phyloP scores from a whole-genome alignment of 129 eudicot genomes.

The Escallonia rubra region DNA sequence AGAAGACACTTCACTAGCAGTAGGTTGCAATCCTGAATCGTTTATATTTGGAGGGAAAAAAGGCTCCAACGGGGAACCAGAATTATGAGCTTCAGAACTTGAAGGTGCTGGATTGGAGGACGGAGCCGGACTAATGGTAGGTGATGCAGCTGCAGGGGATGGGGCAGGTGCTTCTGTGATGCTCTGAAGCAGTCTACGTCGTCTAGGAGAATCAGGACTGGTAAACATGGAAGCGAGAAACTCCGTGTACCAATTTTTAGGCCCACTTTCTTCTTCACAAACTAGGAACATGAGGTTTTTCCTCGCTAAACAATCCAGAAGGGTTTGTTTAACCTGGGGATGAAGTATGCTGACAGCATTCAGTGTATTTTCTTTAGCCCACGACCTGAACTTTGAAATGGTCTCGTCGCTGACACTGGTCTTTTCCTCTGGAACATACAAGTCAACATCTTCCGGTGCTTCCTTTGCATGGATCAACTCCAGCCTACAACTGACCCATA shows the following conservation, averaged over 20 bases:
- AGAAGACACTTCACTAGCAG: constrained; percentile 1
- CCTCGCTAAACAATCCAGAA: constrained; percentile 53
- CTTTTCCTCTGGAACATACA: constrained; percentile 9
- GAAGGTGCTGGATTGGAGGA: constrained; percentile 25
- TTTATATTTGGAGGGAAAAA: constrained; percentile 20
- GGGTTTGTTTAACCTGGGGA: constrained; percentile 42
- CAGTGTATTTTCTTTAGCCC: constrained; percentile 14
- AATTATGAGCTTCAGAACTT: constrained; percentile 13
- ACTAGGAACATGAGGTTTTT: constrained; percentile 28
- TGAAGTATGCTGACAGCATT: constrained; percentile 25
- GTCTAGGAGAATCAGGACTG: not conserved
- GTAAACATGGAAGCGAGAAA: not conserved
- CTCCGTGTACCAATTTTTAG: not conserved
- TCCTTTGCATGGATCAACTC: constrained; percentile 50
- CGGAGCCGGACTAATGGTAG: constrained; percentile 24
- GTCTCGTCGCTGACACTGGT: constrained; percentile 11
- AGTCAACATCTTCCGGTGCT: constrained; percentile 45
- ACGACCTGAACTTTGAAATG: constrained; percentile 10
- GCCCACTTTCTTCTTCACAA: not conserved
- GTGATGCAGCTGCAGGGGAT: not conserved
- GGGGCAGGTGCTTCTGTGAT: not conserved
- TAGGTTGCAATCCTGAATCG: constrained; percentile 14
- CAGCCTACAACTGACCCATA: constrained; percentile 48
- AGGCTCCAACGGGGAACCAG: constrained; percentile 20
- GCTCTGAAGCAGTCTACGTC: not conserved